These are phyloP conservation scores for Fusarium guadeloupense DNA, from an alignment of 2,329 filamentous ascomycete species.

Conservation along the genomic window DNA sequence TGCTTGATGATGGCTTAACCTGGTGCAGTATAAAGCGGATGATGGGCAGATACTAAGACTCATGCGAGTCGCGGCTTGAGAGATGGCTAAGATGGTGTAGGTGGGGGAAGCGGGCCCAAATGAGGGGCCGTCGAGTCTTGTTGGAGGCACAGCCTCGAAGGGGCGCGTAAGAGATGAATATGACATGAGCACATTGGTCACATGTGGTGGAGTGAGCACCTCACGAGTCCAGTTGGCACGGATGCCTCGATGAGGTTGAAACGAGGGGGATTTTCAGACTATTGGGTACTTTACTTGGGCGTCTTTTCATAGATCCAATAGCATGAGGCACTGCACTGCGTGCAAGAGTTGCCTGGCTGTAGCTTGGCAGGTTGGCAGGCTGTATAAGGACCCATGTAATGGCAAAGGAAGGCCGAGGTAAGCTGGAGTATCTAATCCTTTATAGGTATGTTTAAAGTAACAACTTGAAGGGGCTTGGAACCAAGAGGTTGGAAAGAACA, in stretches of 20 bases:
- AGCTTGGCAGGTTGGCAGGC: background rate
- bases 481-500: too few species aligned
- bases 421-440: background rate
- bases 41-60: conserved; percentile 3
- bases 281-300: background rate
- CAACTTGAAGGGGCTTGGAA: too few species aligned
- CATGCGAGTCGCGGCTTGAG: background rate
- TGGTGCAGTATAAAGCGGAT: background rate
- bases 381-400: too few species aligned
- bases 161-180: conserved; percentile 20
- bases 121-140: background rate
- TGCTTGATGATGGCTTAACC: background rate
- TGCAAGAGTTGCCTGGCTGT: too few species aligned
- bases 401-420: too few species aligned
- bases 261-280: background rate
- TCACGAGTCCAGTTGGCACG: conserved; percentile 13
- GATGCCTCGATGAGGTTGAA: background rate
- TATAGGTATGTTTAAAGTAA: background rate
- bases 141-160: conserved; percentile 17
- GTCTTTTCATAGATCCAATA: background rate
- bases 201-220: conserved; percentile 13
- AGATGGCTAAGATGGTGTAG: too few species aligned
- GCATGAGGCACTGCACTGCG: background rate
- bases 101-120: background rate
- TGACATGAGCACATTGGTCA: conserved; percentile 23